These are phyloP conservation scores for Aspergillus unguis DNA, from an alignment of 2,329 filamentous ascomycete genomes.

Conservation along the genomic window DNA sequence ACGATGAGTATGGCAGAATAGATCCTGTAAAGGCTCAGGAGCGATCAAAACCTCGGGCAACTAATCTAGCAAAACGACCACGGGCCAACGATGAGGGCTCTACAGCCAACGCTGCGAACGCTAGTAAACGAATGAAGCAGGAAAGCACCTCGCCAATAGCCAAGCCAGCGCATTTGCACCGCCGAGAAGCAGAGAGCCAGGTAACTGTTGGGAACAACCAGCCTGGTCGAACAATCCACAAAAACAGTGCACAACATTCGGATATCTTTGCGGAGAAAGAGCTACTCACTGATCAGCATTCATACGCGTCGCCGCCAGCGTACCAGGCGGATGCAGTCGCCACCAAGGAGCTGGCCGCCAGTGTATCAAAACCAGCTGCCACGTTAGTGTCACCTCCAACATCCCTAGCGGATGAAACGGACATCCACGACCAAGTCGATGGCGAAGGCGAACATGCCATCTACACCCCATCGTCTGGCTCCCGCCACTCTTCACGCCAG, in stretches of 20 bases:
- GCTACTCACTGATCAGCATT: conserved; percentile 21
- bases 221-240: neutral
- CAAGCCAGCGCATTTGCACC: conserved; percentile 21
- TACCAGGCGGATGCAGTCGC: conserved; percentile 35
- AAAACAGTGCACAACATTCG: conserved; percentile 13
- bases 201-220: conserved; percentile 8
- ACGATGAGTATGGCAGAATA: conserved; percentile 62
- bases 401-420: conserved; percentile 42
- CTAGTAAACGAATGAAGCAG: conserved; percentile 36
- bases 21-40: conserved; percentile 63
- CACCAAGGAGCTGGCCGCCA: conserved; percentile 26
- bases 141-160: conserved; percentile 30
- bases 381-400: conserved; percentile 46
- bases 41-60: conserved; percentile 57
- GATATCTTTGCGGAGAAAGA: conserved; percentile 20
- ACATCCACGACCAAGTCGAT: conserved; percentile 32
- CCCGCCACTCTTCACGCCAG: conserved; percentile 45
- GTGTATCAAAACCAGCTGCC: conserved; percentile 32
- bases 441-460: conserved; percentile 31
- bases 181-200: conserved; percentile 20
- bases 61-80: conserved; percentile 54
- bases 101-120: conserved; percentile 12
- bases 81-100: conserved; percentile 42
- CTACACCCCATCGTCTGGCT: conserved; percentile 40
- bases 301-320: conserved; percentile 39